Evolutionary conservation across 2,329 filamentous ascomycete genomes (phyloP), one percentile per base, ranked within the genome.

Genomic region (Hymenoscyphus fraxineus): DNA sequence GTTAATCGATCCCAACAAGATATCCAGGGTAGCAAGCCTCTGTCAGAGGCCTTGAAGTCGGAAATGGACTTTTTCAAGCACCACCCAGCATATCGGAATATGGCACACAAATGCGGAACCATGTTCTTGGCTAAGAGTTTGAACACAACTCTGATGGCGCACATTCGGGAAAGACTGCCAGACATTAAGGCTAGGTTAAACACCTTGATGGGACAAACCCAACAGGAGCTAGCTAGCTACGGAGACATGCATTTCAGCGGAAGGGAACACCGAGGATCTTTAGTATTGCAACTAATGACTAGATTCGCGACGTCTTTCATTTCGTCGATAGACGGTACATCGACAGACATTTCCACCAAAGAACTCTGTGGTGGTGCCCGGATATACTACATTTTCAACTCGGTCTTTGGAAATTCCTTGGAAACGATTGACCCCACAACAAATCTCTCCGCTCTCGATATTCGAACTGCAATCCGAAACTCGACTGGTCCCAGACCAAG

Each of bases 191-290:
- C 95, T 59, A 89, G 95, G 63, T 83, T 99, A 67, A 99, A 99
- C 78, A 99, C 95, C 0, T 81, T 99, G 60, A 99, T 99, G 95
- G 95, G 95, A n/a, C 95, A 99, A 78, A 98, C 95, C 59, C 95
- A 99, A 76, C 95, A 99, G 80, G 95, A 99, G 77, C 84, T 99
- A 64, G 95, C 95, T 55, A 97, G 94, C 78, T 99, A 99, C 75
- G 95, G 95, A 44, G 96, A 98, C 76, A 96, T 95, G 81, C 91
- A 96, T 72, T 99, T 99, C 76, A 96, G 91, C 68, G 95, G 95
- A 72, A 97, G 97, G 77, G 95, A 98, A 77, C 95, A 99, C 76
- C 87, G 94, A 60, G 95, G 95, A 39, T 97, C 94, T 35, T 84
- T 99, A 68, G 97, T 99, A 64, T 80, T 99, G 68, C 94, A 98